These are phyloP conservation scores for Nothomitra cinnamomea DNA, from an alignment of 2,329 filamentous ascomycete species.

Conservation along the genomic window DNA sequence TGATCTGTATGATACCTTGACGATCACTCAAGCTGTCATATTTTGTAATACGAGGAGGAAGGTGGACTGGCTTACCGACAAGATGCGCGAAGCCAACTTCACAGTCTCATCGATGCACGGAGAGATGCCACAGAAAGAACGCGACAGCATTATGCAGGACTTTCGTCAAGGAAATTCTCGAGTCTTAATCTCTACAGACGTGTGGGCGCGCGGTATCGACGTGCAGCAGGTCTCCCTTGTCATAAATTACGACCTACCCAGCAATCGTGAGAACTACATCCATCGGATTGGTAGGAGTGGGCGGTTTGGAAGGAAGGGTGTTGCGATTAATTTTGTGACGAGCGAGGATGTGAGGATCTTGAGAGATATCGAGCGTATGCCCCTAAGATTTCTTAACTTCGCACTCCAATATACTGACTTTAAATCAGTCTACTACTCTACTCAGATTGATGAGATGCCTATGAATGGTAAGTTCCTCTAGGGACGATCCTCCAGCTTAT, in stretches of 20 bases:
- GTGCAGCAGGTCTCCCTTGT: constrained; percentile 96
- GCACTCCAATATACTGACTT: constrained; percentile 19
- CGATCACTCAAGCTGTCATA: constrained; percentile 96
- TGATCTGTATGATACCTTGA: constrained; percentile 96
- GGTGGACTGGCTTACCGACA: constrained; percentile 98
- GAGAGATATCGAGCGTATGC: constrained; percentile 82
- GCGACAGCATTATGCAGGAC: constrained; percentile 98
- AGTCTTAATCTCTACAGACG: constrained; percentile 92
- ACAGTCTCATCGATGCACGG: constrained; percentile 98
- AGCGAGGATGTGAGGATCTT: constrained; percentile 95
- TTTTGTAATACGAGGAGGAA: constrained; percentile 99
- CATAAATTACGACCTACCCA: constrained; percentile 97
- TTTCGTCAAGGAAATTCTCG: constrained; percentile 93
- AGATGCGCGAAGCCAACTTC: constrained; percentile 98
- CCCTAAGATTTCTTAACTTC: neutral
- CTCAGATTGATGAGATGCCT: constrained; percentile 96
- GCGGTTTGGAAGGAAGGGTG: constrained; percentile 92
- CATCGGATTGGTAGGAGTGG: constrained; percentile 94
- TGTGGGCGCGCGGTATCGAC: constrained; percentile 96
- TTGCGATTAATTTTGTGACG: constrained; percentile 98
- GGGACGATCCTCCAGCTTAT: neutral
- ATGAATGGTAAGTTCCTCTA: constrained; percentile 57
- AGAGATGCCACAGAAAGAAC: constrained; percentile 96
- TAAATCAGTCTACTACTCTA: constrained; percentile 68
- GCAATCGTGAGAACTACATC: constrained; percentile 99